Evolutionary conservation across 2,329 filamentous ascomycete genomes (phyloP).

Genomic region (Talaromyces sp.): DNA sequence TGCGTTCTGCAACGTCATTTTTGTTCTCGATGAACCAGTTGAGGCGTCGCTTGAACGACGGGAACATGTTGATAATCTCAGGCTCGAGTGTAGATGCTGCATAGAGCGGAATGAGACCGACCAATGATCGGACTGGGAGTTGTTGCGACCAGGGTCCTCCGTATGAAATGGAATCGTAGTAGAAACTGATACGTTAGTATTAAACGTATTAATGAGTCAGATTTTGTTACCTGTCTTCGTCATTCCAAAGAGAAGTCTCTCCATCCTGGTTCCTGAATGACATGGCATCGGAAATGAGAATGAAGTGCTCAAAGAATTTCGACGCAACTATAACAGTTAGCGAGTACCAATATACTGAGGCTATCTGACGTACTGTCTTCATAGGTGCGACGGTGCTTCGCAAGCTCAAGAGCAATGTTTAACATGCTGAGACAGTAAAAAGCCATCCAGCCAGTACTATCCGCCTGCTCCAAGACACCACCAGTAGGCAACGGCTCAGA

Average conservation of each 20-base stretch:
- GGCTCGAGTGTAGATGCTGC: slow-evolving; percentile 90
- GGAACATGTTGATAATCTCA: slow-evolving; percentile 86
- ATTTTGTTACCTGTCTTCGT: slow-evolving; percentile 65
- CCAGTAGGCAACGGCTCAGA: slow-evolving; percentile 93
- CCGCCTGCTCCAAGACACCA: slow-evolving; percentile 89
- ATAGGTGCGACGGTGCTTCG: slow-evolving; percentile 91
- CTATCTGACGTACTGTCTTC: slow-evolving; percentile 62
- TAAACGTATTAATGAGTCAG: background rate
- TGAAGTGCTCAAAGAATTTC: slow-evolving; percentile 98
- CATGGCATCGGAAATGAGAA: slow-evolving; percentile 97
- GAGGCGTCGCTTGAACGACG: slow-evolving; percentile 86
- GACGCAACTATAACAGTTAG: slow-evolving; percentile 64
- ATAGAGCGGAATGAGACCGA: slow-evolving; percentile 90
- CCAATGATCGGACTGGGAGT: slow-evolving; percentile 84
- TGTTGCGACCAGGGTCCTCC: slow-evolving; percentile 91
- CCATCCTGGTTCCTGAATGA: slow-evolving; percentile 69
- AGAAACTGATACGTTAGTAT: slow-evolving; percentile 59
- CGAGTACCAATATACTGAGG: slow-evolving; percentile 13
- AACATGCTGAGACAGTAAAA: slow-evolving; percentile 97
- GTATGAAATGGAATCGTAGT: slow-evolving; percentile 97
- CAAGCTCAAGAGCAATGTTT: slow-evolving; percentile 91
- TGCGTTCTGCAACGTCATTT: slow-evolving; percentile 81
- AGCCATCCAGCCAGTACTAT: slow-evolving; percentile 98
- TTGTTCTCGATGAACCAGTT: slow-evolving; percentile 93
- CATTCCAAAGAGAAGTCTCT: slow-evolving; percentile 90